These are phyloP conservation scores for Oryza brachyantha DNA, from an alignment of 176 grass and related monocot genomes.

Conservation along the genomic window DNA sequence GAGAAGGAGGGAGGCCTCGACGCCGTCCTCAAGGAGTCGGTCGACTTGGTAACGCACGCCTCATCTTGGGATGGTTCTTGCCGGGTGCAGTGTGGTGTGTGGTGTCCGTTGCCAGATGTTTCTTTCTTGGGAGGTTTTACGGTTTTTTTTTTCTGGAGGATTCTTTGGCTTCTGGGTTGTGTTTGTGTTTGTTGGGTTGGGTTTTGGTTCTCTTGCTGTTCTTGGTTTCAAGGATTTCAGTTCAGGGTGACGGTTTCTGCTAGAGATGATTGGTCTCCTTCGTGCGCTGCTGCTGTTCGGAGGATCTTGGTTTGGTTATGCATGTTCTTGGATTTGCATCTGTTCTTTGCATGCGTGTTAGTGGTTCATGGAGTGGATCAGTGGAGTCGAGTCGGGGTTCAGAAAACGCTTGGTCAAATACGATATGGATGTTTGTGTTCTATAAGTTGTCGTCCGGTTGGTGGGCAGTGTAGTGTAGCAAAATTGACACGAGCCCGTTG, in stretches of 20 bases:
- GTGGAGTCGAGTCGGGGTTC: background rate
- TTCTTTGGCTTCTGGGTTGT: background rate
- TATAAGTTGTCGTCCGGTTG: background rate
- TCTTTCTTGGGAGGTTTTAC: too few species aligned
- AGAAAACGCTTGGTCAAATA: background rate
- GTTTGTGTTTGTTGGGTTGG: background rate
- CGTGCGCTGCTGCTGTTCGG: background rate
- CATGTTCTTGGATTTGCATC: background rate
- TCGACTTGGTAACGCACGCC: constrained; percentile 54
- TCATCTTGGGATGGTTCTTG: background rate
- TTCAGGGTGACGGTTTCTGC: background rate
- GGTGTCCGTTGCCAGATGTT: too few species aligned
- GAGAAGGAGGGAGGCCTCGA: constrained; percentile 46
- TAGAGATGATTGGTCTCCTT: background rate
- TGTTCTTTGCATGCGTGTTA: background rate
- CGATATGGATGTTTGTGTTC: background rate
- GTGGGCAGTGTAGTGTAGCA: too few species aligned
- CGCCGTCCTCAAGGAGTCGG: constrained; percentile 57
- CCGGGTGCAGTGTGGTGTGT: background rate
- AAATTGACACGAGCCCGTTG: background rate
- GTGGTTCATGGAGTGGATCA: background rate
- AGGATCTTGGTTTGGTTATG: background rate
- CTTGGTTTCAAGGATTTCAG: background rate
- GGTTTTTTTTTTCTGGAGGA: background rate
- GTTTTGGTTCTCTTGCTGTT: background rate